Evolutionary conservation across 73 alveolate genomes (phyloP), one percentile per base, ranked within the genome.

Genomic region (Strombidium stylifer): DNA sequence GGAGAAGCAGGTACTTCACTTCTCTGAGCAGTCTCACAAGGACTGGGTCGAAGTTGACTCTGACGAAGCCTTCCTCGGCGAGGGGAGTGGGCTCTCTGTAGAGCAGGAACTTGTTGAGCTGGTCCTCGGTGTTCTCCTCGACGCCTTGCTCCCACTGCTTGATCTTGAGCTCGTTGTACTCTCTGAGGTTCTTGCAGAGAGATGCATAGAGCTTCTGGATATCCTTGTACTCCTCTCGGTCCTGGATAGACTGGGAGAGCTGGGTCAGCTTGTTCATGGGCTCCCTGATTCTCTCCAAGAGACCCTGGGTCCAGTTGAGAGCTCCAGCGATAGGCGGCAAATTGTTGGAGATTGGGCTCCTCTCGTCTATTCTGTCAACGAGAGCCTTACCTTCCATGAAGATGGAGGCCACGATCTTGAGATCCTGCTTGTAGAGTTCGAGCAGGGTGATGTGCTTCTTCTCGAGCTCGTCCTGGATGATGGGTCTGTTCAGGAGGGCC

Each of bases 291-390:
- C 99, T 84, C 59, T 95, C 98, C 54, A 86, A 70, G 58, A 97
- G 92, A 49, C 99, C 97, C 20, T 95, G 91, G 18, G 99, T 94
- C 99, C 99, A 97, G 85, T 89, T 87, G 54, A 97, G 82, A 69
- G 99, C 98, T 21, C 99, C 99, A 12, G 99, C 99, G 11, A 97
- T 96, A 6, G 99, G 99, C 23, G 99, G 99, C 97, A 96, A 78
- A 78, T 97, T 97, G 84, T 93, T 93, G 64, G 90, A 89, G 51
- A 97, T 82, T 2, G 99, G 99, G 5, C 98, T 98, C 56, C 88
- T 91, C 41, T 90, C 98, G 58, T 86, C 97, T 44, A 87, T 65
- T 46, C 73, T 96, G 72, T 97, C 99, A 3, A 97, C 99, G 53
- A 92, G 94, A 44, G 95, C 94, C 57, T 94, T 94, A 2, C 98